phyloP scores from a whole-genome alignment of 768 basidiomycete species.

The Rhizopogon vinicolor region DNA sequence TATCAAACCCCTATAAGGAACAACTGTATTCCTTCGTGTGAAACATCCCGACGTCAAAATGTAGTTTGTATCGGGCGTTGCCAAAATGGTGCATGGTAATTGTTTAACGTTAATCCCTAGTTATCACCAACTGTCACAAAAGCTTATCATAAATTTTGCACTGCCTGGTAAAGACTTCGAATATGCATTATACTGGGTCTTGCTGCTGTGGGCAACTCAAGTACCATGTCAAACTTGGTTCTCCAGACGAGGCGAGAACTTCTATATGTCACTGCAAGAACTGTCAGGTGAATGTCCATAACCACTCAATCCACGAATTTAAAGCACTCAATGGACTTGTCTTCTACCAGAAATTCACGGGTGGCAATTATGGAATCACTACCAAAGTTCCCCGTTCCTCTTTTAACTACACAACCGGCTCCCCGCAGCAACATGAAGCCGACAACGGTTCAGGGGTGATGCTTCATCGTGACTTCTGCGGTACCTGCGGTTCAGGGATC shows the following conservation, averaged over 20 bases:
- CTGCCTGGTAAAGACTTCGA: too few species aligned
- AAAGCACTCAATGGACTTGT: background rate
- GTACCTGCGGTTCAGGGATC: background rate
- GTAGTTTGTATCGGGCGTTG: too few species aligned
- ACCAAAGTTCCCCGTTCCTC: background rate
- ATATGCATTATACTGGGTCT: background rate
- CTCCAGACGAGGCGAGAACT: background rate
- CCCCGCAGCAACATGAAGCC: background rate
- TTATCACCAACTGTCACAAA: too few species aligned
- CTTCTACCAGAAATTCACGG: background rate
- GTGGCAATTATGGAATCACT: background rate
- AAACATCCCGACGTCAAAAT: too few species aligned
- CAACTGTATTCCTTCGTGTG: too few species aligned
- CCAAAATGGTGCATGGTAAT: too few species aligned
- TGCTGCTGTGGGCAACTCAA: background rate
- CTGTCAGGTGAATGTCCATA: too few species aligned
- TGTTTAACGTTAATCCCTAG: too few species aligned
- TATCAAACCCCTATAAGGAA: too few species aligned
- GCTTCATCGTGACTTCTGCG: background rate
- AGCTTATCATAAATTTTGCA: too few species aligned
- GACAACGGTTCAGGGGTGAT: background rate
- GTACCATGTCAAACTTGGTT: background rate
- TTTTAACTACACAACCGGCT: background rate
- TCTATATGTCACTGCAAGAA: too few species aligned
- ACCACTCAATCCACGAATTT: background rate